Conservation (phyloP, 352 stramenopile genomes). For the Phytopythium vexans region DNA sequence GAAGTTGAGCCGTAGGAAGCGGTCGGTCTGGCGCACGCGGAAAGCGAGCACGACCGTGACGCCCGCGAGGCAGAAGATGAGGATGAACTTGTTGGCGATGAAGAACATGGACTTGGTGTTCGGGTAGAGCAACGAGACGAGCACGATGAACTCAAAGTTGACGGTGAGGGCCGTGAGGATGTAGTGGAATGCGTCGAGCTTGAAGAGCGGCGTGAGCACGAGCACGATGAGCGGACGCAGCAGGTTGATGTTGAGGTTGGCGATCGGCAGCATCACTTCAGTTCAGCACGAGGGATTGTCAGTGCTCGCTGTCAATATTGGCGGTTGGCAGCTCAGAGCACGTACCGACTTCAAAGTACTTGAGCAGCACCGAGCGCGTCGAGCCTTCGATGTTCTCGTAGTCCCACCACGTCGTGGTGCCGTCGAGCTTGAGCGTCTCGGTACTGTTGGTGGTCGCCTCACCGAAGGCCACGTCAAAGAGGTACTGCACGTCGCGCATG, state of each 20-base stretch:
- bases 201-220: slow-evolving; percentile 63
- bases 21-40: slow-evolving; percentile 69
- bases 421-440: slow-evolving; percentile 28
- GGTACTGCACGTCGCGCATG: slow-evolving; percentile 44
- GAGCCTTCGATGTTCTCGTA: slow-evolving; percentile 59
- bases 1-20: slow-evolving; percentile 74
- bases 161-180: slow-evolving; percentile 54
- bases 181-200: slow-evolving; percentile 73
- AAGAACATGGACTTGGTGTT: slow-evolving; percentile 50
- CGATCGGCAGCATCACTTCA: slow-evolving; percentile 61
- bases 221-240: slow-evolving; percentile 61
- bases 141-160: slow-evolving; percentile 63
- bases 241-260: slow-evolving; percentile 64
- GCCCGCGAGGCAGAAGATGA: slow-evolving; percentile 57
- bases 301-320: no score
- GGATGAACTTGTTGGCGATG: slow-evolving; percentile 72
- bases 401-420: slow-evolving; percentile 45
- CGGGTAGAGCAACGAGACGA: slow-evolving; percentile 61
- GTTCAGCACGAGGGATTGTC: neutral
- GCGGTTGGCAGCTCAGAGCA: neutral
- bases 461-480: slow-evolving; percentile 37
- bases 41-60: slow-evolving; percentile 56
- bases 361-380: slow-evolving; percentile 29
- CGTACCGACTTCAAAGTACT: slow-evolving; percentile 52
- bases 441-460: slow-evolving; percentile 6